Evolutionary conservation across 1,139 yeast genomes (phyloP), one percentile per base, ranked within the genome.

Genomic region (Geotrichum cucujoidarum): DNA sequence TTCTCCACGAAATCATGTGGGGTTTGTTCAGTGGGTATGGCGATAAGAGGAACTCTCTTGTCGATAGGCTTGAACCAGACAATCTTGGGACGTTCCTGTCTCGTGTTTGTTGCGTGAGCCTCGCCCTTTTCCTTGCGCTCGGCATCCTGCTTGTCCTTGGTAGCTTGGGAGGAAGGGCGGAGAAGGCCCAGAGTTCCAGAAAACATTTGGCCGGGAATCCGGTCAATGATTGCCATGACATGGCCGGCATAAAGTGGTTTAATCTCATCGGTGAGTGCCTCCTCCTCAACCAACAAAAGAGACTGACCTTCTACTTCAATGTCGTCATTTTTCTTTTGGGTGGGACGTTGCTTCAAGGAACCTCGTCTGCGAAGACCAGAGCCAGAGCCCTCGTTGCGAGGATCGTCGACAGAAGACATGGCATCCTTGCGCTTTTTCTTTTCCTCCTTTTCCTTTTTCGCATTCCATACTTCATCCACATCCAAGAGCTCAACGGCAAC

Each of bases 41-140:
- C 98, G 71, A 92, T 90, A 57, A 92, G 75, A 4, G 98, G 98
- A 17, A 92, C 98, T 56, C 95, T 87, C 68, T 92, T 92, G 65
- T 92, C 98, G 1, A 96, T 89, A 30, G 98, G 98, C 65, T 92
- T 92, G 68, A 92, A 92, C 98, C 98, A 92, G 34, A 92, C 97
- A 71, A 92, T 92, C 64, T 92, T 92, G 35, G 98, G 98, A 35
- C 79, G 78, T 55, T 75, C 73, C 8, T 60, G 63, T 10, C 65
- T 65, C 38, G 60, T 65, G 18, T 53, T 51, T n/a, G n/a, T n/a
- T 14, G 47, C 20, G 24, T 51, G 45, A 30, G 27, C 49, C 69
- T 74, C 65, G 66, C 80, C 62, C 68, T 75, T 51, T 67, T 70
- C 60, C 69, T 70, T 61, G 47, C 73, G 73, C 55, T 77, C 80